Evolutionary conservation across 176 grass and related monocot species (phyloP).

Genomic region (Triticum urartu): DNA sequence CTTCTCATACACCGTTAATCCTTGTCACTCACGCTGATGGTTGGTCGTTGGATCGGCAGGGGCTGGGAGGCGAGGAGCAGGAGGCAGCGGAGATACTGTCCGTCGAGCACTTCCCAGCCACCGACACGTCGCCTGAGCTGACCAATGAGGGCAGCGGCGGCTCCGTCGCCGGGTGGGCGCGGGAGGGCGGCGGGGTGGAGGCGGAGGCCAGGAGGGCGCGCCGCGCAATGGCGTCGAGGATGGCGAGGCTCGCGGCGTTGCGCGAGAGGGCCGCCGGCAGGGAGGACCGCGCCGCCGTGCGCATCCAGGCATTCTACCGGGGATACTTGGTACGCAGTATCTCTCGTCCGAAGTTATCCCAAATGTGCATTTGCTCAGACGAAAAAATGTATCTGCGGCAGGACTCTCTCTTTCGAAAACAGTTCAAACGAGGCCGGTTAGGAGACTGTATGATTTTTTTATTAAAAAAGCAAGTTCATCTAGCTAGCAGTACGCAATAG

Average conservation of each 20-base stretch:
- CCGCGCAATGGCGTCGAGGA: conserved; percentile 24
- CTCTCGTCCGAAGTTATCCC: neutral
- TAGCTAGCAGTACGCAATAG: neutral
- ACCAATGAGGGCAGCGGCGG: conserved; percentile 47
- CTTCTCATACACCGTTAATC: neutral
- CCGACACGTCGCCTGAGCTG: conserved; percentile 75
- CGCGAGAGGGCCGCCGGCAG: conserved; percentile 32
- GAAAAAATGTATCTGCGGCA: neutral
- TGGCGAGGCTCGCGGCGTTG: conserved; percentile 14
- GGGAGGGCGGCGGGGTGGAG: neutral
- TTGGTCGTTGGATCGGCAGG: neutral
- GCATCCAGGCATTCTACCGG: conserved; percentile 85
- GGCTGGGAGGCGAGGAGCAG: neutral
- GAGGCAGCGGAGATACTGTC: conserved; percentile 60
- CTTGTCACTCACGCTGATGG: neutral
- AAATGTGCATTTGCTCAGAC: neutral
- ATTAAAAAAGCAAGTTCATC: neutral
- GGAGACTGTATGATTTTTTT: too few relatives aligned
- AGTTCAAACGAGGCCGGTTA: too few relatives aligned
- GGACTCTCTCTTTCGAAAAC: too few relatives aligned
- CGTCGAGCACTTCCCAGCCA: conserved; percentile 63
- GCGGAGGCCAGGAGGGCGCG: conserved; percentile 13
- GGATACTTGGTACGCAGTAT: conserved; percentile 63
- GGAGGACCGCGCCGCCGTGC: conserved; percentile 61
- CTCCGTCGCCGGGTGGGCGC: neutral